Base-by-base conservation (phyloP, 768 basidiomycete genomes). In the Agaricus blazei region DNA sequence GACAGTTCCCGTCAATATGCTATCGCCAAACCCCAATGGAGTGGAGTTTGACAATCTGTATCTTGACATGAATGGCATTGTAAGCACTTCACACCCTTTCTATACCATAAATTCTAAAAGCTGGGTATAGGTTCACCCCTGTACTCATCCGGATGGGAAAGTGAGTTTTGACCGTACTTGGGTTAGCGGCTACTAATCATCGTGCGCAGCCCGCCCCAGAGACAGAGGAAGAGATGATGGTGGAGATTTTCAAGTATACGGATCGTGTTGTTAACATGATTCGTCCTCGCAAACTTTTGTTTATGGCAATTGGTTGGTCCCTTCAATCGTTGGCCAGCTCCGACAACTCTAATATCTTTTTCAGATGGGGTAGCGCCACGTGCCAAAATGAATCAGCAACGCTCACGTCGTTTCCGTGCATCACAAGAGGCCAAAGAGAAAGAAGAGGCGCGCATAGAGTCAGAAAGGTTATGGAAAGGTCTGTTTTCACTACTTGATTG, bases 361-460 rank as follows among this genome's bases (percentile, higher is more conserved):
- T 41, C 54, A 96, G 95, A 98, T 65, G 96, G 96, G 57, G 96
- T 98, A 23, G 96, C 96, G 9, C 96, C 96, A 31, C 85, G 96
- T 64, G 97, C 97, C 40, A 99, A 99, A 75, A 99, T 99, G 97
- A 99, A 99, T 67, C 97, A 99, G 66, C 97, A 99, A 68, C 92
- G 97, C 9, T 93, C 94, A 14, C 81, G 97, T 61, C 93, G 97
- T 53, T 99, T 99, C 74, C 83, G 97, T 58, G 83, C 94, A 23
- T 86, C 93, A 2, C 93, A 96, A 67, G 97, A 99, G 69, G 94
- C 97, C 3, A 85, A 88, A 58, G 92, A 96, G 36, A 96, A 97
- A 70, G 94, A 93, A 56, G 86, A 91, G 54, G 91, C 92, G 47
- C 81, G 85, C 40, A 82, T 83, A 65, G 88, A 95, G 67, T 86